phyloP scores from a whole-genome alignment of 2,329 filamentous ascomycete genomes.

The Microascus cirrosus region DNA sequence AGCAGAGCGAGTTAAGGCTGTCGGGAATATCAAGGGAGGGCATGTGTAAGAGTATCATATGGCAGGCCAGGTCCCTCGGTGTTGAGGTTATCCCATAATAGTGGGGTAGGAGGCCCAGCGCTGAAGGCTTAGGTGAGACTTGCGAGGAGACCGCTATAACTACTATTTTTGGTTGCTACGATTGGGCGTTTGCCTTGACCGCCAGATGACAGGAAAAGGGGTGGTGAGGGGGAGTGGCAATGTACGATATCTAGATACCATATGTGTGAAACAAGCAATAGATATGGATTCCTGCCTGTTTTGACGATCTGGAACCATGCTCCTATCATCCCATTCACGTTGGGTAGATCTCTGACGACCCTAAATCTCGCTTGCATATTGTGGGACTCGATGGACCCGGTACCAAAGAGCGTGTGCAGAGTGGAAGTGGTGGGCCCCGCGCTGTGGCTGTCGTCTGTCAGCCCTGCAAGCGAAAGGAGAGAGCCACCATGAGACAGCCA shows the following conservation, averaged over 20 bases:
- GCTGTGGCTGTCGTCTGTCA: neutral
- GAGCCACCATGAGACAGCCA: neutral
- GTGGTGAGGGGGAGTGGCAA: neutral
- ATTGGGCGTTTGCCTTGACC: neutral
- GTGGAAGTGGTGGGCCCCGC: neutral
- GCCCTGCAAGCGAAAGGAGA: neutral
- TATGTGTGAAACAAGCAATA: neutral
- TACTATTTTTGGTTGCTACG: neutral
- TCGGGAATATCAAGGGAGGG: slow-evolving; percentile 62
- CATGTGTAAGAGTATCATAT: slow-evolving; percentile 63
- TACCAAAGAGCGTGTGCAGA: neutral
- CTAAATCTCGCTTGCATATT: neutral
- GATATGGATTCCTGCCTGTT: neutral
- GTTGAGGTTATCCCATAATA: slow-evolving; percentile 55
- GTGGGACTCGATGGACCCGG: neutral
- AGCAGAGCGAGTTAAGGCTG: slow-evolving; percentile 65
- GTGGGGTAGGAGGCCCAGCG: neutral
- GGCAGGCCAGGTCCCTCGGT: slow-evolving; percentile 64
- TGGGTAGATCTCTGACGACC: neutral
- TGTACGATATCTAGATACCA: neutral
- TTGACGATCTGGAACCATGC: neutral
- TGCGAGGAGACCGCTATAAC: neutral
- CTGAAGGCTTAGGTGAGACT: neutral
- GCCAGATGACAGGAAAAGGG: neutral
- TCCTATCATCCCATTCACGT: neutral